These are phyloP conservation scores for Schizophyllum amplum DNA, from an alignment of 1,284 basidiomycete species.

Conservation along the genomic window DNA sequence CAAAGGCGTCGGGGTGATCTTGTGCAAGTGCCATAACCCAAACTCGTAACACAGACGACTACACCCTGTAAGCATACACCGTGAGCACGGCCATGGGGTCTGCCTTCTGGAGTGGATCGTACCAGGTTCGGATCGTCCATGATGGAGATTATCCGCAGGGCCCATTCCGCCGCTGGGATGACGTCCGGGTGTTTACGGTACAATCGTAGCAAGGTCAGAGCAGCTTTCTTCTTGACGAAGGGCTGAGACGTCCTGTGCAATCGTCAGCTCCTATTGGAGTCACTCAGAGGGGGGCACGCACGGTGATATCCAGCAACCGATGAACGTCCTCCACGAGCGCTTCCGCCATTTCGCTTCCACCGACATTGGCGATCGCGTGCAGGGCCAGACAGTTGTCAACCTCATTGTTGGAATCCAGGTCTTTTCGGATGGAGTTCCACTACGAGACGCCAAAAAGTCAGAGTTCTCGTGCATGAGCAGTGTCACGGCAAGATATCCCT, in stretches of 20 bases:
- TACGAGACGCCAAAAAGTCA: slow-evolving; percentile 88
- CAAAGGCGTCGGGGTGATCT: slow-evolving; percentile 85
- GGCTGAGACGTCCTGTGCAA: slow-evolving; percentile 76
- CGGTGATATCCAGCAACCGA: slow-evolving; percentile 92
- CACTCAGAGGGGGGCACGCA: slow-evolving; percentile 34
- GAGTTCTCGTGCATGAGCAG: slow-evolving; percentile 98
- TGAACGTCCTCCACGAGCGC: slow-evolving; percentile 91
- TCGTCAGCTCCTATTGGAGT: slow-evolving; percentile 9
- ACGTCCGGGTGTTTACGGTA: slow-evolving; percentile 96
- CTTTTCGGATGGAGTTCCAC: slow-evolving; percentile 98
- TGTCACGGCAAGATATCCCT: slow-evolving; percentile 97
- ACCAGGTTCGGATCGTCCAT: slow-evolving; percentile 93
- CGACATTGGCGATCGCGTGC: slow-evolving; percentile 97
- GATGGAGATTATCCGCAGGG: slow-evolving; percentile 85
- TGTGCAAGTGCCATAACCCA: slow-evolving; percentile 96
- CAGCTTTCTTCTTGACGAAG: slow-evolving; percentile 99
- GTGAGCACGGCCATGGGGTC: background rate
- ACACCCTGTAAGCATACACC: slow-evolving; percentile 69
- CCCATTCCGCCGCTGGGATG: slow-evolving; percentile 93
- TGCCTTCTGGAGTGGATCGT: slow-evolving; percentile 12
- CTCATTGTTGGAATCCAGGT: slow-evolving; percentile 92
- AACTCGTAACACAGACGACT: slow-evolving; percentile 85
- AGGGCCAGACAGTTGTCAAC: slow-evolving; percentile 94
- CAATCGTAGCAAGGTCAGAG: slow-evolving; percentile 84
- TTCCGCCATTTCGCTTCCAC: slow-evolving; percentile 97